These are phyloP conservation scores for Daldinia caldariorum DNA, from an alignment of 495 filamentous ascomycete genomes.

Conservation along the genomic window DNA sequence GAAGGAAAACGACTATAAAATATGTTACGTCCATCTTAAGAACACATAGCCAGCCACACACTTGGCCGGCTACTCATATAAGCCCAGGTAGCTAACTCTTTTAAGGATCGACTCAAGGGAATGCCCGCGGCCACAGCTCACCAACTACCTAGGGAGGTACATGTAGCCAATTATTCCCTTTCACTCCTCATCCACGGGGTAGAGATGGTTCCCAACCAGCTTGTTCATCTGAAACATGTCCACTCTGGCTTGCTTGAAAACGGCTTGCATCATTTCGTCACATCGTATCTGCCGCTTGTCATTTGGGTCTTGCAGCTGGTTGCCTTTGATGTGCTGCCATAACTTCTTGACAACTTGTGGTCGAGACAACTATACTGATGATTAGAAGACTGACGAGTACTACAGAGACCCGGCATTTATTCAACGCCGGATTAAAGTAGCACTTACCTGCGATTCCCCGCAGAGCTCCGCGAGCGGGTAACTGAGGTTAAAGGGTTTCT, in stretches of 20 bases:
- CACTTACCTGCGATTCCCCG: slow-evolving; percentile 68
- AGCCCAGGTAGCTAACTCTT: background rate
- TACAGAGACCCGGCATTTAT: background rate
- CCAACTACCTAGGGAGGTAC: background rate
- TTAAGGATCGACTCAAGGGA: background rate
- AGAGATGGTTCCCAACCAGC: slow-evolving; percentile 64
- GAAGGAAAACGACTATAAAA: slow-evolving; percentile 20
- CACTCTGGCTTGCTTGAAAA: slow-evolving; percentile 90
- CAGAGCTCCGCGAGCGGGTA: slow-evolving; percentile 59
- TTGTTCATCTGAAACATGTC: slow-evolving; percentile 99
- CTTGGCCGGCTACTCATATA: background rate
- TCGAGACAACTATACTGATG: slow-evolving; percentile 73
- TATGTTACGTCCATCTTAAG: slow-evolving; percentile 14
- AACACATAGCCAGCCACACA: slow-evolving; percentile 17
- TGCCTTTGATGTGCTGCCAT: slow-evolving; percentile 90
- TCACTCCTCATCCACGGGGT: slow-evolving; percentile 61
- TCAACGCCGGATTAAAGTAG: background rate
- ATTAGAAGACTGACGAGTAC: slow-evolving; percentile 11
- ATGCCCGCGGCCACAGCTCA: background rate
- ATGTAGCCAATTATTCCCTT: too few species aligned
- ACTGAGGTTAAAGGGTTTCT: slow-evolving; percentile 64
- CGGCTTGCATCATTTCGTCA: slow-evolving; percentile 86
- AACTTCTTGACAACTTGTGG: slow-evolving; percentile 95
- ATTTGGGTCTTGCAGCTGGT: slow-evolving; percentile 86
- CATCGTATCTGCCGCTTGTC: slow-evolving; percentile 93